Base-by-base conservation (phyloP, 441 rosid genomes). In the Sinapis alba region DNA sequence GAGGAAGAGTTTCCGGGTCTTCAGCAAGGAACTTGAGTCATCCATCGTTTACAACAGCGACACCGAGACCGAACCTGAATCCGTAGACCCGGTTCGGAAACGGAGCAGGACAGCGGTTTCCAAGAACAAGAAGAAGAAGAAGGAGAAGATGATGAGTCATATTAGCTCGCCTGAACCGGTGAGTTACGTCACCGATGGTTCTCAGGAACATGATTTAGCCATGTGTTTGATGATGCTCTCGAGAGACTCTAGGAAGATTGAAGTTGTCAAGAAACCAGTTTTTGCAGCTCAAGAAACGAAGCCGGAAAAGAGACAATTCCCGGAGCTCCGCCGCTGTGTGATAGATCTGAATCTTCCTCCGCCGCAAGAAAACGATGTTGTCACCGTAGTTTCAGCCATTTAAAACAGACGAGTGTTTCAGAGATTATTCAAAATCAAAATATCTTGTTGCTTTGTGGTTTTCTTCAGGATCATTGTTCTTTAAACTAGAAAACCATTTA, bases 301-400 rank as follows among this genome's bases (percentile, higher is more conserved):
- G 59, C 65, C 78, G 75, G 68, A 69, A 13, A 51, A 6, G 34
- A 51, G 71, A 34, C 30, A 24, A 8, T 21, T 58, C 60, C 67
- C 68, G 13, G 79, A 83, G 73, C 66, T 72, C n/a, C 75, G 83
- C 11, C 82, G 65, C 71, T 80, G 62, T 59, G 41, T 84, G 78
- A 83, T 89, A 84, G 94, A 89, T 86, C 91, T 89, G 82, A 89
- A 89, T 78, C 80, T 89, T 77, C 94, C 94, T 12, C 91, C 90
- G 23, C 85, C 87, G 3, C 68, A 73, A 71, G 94, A 89, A 6
- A 76, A 73, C 34, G 94, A 87, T 5, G 78, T 74, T 47, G 80
- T 72, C 38, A 86, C 92, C 53, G 94, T 81, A 15, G 88, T 94
- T 2, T 87, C 90, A n/a, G 93, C 80, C 20, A 58, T 77, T 28